These are phyloP conservation scores for Ajuga chamaepitys DNA, from an alignment of 257 asterid species.

Conservation along the genomic window DNA sequence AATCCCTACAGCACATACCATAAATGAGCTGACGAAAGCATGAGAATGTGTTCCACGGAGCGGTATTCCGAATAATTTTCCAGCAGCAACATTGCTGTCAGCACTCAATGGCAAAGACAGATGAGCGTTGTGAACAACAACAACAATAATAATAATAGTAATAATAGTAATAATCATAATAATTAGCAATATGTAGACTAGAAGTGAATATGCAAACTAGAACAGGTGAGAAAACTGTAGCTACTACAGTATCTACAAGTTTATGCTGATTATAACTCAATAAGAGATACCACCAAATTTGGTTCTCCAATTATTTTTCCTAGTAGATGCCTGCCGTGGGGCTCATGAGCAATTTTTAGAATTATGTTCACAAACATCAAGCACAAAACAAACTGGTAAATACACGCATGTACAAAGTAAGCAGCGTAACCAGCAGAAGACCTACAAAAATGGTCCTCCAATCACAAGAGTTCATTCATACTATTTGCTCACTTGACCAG, in stretches of 20 bases:
- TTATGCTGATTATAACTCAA: background rate
- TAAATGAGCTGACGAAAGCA: conserved; percentile 92
- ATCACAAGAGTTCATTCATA: background rate
- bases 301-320: background rate
- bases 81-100: conserved; percentile 98
- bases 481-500: background rate
- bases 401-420: background rate
- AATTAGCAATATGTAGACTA: conserved; percentile 8
- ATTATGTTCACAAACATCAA: conserved; percentile 6
- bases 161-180: background rate
- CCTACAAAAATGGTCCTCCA: background rate
- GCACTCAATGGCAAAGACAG: conserved; percentile 18
- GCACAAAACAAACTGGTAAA: conserved; percentile 8
- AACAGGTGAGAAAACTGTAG: background rate
- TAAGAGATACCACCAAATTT: background rate
- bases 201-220: background rate
- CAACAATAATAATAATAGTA: too few species aligned
- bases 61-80: conserved; percentile 91
- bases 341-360: background rate
- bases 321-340: background rate
- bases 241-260: background rate
- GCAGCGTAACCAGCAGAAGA: background rate
- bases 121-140: too few species aligned
- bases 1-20: conserved; percentile 44
- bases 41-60: conserved; percentile 98